Base-by-base conservation (phyloP, 2,329 filamentous ascomycete species). In the Fusarium setosum region DNA sequence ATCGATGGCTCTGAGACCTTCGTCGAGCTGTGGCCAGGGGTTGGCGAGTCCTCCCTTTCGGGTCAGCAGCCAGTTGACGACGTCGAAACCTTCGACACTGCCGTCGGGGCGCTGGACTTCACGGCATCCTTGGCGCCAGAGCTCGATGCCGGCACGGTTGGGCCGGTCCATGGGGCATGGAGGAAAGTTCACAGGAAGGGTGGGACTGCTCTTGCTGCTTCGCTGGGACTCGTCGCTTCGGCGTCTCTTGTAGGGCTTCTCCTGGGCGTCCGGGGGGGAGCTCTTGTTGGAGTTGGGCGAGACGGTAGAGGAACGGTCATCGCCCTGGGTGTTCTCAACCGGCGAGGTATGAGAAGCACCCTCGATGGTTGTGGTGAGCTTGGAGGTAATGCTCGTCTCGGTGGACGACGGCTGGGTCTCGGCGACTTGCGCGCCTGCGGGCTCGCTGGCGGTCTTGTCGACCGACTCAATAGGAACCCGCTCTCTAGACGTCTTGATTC, bases 61-160 rank as follows among this genome's bases (percentile, higher is more conserved):
- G 4, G 67, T 67, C 63, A 72, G 42, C 18, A 72, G 50, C 44
- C 67, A 60, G n/a, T 48, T 42, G 38, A 67, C 59, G 34, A 73
- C 65, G 10, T 73, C 69, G 10, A 56, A 38, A 5, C 48, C 53
- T 3, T 64, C 45, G 3, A 73, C 59, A 17, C 26, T 52, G 7
- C 70, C 70, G 26, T 68, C 59, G 2, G 47, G 18, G 7, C 40
- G 48, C n/a, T 61, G 59, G 17, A 67, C 67, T 13, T 50, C 52
- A 6, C 44, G 38, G 11, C 69, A 65, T 15, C 56, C 67, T 24
- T 66, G 23, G 3, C 44, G 68, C 70, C 71, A 73, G n/a, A 72
- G 48, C 2, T 59, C 49, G 9, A 63, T 23, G 2, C 20, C 42
- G 13, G 21, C 17, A 6, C 56, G 59, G 13, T 56, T 48, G 9